phyloP scores from a whole-genome alignment of 169 alveolate genomes.

The Plasmodium relictum region DNA sequence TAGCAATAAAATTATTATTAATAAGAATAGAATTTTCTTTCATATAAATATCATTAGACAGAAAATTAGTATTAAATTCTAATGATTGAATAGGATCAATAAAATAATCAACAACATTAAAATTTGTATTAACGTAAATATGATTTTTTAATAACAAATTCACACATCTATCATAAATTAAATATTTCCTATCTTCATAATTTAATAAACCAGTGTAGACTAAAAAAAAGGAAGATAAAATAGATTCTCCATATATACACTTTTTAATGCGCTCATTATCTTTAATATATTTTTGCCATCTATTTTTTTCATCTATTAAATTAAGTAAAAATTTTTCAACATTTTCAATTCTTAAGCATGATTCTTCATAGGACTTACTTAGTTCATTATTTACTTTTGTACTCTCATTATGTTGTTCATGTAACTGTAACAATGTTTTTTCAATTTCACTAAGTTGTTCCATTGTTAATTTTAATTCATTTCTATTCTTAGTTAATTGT shows the following conservation, averaged over 20 bases:
- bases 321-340: conserved; percentile 69
- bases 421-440: conserved; percentile 76
- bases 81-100: conserved; percentile 68
- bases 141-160: conserved; percentile 49
- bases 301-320: conserved; percentile 63
- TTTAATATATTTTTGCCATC: conserved; percentile 77
- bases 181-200: conserved; percentile 71
- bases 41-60: conserved; percentile 73
- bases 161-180: conserved; percentile 45
- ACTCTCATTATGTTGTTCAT: conserved; percentile 82
- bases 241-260: conserved; percentile 72
- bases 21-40: conserved; percentile 69
- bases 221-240: conserved; percentile 63
- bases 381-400: conserved; percentile 83
- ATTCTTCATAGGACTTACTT: conserved; percentile 73
- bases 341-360: conserved; percentile 71
- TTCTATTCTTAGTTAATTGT: conserved; percentile 89
- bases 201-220: conserved; percentile 77
- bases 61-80: conserved; percentile 42
- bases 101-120: conserved; percentile 78
- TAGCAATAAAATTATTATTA: conserved; percentile 67
- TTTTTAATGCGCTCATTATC: conserved; percentile 76
- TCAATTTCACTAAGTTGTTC: conserved; percentile 80
- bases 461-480: conserved; percentile 90
- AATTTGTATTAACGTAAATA: conserved; percentile 48